Conservation (phyloP, 169 alveolate genomes). For the Eimeria tenella region DNA sequence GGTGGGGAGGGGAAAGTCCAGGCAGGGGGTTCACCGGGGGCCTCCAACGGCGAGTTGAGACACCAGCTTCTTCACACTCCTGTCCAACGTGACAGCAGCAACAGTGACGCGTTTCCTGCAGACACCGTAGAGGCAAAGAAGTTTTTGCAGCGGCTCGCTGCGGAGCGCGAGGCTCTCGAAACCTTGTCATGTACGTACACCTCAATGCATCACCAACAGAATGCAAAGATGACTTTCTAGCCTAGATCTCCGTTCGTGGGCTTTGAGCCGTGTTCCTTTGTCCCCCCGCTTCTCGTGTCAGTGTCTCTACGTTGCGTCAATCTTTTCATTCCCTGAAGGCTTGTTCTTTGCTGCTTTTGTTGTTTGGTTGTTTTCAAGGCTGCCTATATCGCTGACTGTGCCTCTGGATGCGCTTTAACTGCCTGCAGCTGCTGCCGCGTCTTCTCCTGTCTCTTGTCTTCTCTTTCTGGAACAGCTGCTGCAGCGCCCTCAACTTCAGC, state of each 20-base stretch:
- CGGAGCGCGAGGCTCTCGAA: constrained; percentile 20
- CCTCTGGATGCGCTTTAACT: background rate
- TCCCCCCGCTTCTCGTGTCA: background rate
- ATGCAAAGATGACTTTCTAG: background rate
- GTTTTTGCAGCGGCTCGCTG: background rate
- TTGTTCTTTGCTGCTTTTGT: background rate
- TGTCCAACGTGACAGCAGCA: background rate
- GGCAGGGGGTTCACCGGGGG: background rate
- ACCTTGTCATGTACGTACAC: constrained; percentile 20
- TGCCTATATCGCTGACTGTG: background rate
- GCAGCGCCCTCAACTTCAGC: background rate
- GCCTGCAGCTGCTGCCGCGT: constrained; percentile 8
- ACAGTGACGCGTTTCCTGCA: background rate
- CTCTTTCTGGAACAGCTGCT: constrained; percentile 11
- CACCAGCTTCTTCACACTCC: too few relatives aligned
- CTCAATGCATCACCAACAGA: background rate
- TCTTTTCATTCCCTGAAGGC: background rate
- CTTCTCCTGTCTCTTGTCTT: constrained; percentile 1
- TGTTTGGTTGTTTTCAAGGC: background rate
- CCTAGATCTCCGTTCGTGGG: background rate
- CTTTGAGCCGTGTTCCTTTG: background rate
- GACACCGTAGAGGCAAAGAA: background rate
- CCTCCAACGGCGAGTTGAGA: too few relatives aligned
- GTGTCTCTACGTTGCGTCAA: background rate
- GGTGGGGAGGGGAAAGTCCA: background rate